Conservation (phyloP, 2,329 filamentous ascomycete species). For the Didymella glomerata region DNA sequence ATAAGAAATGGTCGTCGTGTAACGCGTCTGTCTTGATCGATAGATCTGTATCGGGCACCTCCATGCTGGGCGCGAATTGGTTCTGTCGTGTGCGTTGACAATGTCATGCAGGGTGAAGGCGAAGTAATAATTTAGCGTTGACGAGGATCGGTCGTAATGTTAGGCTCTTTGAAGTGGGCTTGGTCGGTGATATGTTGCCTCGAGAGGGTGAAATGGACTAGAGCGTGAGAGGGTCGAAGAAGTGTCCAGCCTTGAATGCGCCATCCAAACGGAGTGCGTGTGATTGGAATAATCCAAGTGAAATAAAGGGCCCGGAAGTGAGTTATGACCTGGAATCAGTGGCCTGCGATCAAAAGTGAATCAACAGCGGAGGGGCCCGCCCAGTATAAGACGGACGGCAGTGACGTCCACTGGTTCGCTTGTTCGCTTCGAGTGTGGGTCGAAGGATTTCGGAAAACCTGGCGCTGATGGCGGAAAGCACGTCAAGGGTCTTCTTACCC, state of each 20-base stretch:
- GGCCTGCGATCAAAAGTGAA: background rate
- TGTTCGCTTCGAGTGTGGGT: conserved; percentile 21
- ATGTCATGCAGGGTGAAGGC: conserved; percentile 9
- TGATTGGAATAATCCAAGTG: background rate
- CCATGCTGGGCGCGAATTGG: conserved; percentile 33
- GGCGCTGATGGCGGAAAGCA: conserved; percentile 19
- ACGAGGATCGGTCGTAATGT: conserved; percentile 1
- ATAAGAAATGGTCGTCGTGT: conserved; percentile 29
- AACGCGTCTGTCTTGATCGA: conserved; percentile 33
- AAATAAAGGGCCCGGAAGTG: background rate
- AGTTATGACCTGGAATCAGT: background rate
- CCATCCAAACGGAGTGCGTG: conserved; percentile 42
- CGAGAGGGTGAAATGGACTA: conserved; percentile 28
- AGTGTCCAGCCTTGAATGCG: conserved; percentile 36
- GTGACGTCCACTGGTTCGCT: conserved; percentile 21
- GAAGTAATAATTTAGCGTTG: background rate
- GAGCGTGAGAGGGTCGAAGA: conserved; percentile 8
- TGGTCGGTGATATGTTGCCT: conserved; percentile 44
- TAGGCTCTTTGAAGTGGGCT: conserved; percentile 50
- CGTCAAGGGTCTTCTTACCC: conserved; percentile 8
- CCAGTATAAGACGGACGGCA: conserved; percentile 17
- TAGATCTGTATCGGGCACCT: conserved; percentile 26
- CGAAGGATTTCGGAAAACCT: conserved; percentile 23
- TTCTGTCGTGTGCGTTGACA: conserved; percentile 14
- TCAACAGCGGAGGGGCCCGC: conserved; percentile 8